Percentiles rank a stretch among this genome's conserved stretches.
phyloP scores from a whole-genome alignment of 2,329 filamentous ascomycete species.

The Aureobasidium melanogenum region DNA sequence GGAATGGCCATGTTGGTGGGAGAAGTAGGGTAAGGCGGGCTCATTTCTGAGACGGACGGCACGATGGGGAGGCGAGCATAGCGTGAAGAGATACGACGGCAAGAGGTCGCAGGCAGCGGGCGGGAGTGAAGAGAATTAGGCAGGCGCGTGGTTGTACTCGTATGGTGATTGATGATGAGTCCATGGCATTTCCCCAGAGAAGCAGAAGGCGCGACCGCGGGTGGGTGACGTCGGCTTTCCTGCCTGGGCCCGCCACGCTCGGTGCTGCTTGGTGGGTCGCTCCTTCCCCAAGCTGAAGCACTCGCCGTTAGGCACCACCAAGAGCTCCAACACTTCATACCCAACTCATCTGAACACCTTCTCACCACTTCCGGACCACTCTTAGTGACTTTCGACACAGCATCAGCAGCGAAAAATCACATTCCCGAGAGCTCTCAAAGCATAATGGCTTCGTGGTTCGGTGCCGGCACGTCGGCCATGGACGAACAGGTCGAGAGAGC shows the following conservation, averaged over 20 bases:
- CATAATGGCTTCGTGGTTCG: slow-evolving; percentile 89
- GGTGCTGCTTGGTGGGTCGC: not conserved
- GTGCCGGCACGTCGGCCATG: slow-evolving; percentile 77
- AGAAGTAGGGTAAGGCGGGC: slow-evolving; percentile 5
- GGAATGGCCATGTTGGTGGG: slow-evolving; percentile 1
- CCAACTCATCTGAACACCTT: not conserved
- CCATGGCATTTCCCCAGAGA: slow-evolving; percentile 1
- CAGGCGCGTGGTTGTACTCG: not conserved
- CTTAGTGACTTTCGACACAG: not conserved
- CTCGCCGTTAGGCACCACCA: slow-evolving; percentile 1
- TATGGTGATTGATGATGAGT: not conserved
- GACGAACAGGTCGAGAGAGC: slow-evolving; percentile 97
- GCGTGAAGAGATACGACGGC: not conserved
- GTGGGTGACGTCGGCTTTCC: not conserved
- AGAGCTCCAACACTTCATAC: not conserved
- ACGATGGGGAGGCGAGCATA: not conserved
- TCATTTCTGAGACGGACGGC: slow-evolving; percentile 8
- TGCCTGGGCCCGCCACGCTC: not conserved
- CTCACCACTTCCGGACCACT: not conserved
- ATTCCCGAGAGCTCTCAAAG: slow-evolving; percentile 30
- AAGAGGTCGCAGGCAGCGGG: not conserved
- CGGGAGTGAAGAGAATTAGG: not conserved
- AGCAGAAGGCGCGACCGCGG: not conserved
- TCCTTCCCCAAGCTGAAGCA: slow-evolving; percentile 2
- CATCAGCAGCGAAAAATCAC: not conserved